These are phyloP conservation scores for Parastagonospora avenae DNA, from an alignment of 2,329 filamentous ascomycete species.

Conservation along the genomic window DNA sequence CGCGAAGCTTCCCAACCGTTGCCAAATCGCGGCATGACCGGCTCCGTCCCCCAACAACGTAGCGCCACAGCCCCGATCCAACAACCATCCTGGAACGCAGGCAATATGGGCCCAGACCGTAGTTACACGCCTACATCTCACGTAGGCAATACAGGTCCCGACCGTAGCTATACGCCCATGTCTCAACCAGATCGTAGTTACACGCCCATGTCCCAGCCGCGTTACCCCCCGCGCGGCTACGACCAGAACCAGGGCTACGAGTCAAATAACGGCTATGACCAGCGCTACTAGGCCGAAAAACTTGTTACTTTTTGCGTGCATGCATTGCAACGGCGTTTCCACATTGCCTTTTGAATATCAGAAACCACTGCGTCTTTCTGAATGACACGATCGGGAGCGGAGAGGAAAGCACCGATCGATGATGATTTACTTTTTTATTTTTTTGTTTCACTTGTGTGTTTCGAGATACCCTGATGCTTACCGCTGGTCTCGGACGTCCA, in stretches of 20 bases:
- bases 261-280: slow-evolving; percentile 11
- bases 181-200: slow-evolving; percentile 11
- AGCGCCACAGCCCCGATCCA: slow-evolving; percentile 43
- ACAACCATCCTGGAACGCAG: slow-evolving; percentile 33
- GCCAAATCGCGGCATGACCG: slow-evolving; percentile 32
- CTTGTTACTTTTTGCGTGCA: slow-evolving; percentile 7
- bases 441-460: slow-evolving; percentile 22
- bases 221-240: slow-evolving; percentile 24
- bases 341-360: slow-evolving; percentile 21
- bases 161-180: slow-evolving; percentile 8
- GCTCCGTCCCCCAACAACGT: slow-evolving; percentile 33
- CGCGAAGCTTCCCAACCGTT: slow-evolving; percentile 42
- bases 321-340: slow-evolving; percentile 5
- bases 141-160: too few relatives aligned
- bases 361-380: slow-evolving; percentile 1
- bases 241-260: slow-evolving; percentile 25
- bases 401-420: neutral
- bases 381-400: neutral
- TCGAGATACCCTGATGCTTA: slow-evolving; percentile 40
- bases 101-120: slow-evolving; percentile 10
- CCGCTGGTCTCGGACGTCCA: slow-evolving; percentile 43
- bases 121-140: slow-evolving; percentile 6
- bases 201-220: slow-evolving; percentile 12
- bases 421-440: slow-evolving; percentile 9
- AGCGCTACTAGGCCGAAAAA: slow-evolving; percentile 14